phyloP scores from a whole-genome alignment of 129 eudicot genomes.

The Chrysanthemum makinoi region DNA sequence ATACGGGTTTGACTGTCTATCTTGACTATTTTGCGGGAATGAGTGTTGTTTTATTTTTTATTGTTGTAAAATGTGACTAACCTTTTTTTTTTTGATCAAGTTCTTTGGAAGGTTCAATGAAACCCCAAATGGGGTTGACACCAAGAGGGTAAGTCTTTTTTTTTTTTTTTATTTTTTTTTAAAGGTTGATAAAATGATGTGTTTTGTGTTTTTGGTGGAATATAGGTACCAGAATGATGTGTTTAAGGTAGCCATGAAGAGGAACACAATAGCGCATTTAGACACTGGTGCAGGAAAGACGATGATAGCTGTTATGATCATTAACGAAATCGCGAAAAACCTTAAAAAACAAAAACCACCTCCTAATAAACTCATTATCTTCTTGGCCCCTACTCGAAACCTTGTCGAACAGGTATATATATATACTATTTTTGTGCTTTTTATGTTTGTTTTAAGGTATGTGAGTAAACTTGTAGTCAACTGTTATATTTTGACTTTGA shows the following conservation, averaged over 20 bases:
- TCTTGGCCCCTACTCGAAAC: conserved; percentile 75
- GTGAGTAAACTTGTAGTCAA: too few relatives aligned
- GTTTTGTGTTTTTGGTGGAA: neutral
- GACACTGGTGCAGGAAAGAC: conserved; percentile 63
- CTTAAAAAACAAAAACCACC: conserved; percentile 18
- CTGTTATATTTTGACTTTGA: too few relatives aligned
- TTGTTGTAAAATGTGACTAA: neutral
- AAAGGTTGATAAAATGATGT: neutral
- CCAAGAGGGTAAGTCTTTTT: conserved; percentile 38
- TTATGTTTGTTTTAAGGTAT: neutral
- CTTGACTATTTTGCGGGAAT: too few relatives aligned
- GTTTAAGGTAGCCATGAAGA: conserved; percentile 53
- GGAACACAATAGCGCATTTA: conserved; percentile 65
- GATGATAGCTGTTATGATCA: conserved; percentile 60
- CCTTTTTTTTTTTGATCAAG: neutral
- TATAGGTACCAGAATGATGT: conserved; percentile 53
- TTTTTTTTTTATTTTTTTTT: neutral
- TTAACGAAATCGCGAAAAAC: conserved; percentile 43
- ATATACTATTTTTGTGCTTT: neutral
- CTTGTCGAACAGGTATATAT: conserved; percentile 61
- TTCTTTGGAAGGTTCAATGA: conserved; percentile 1
- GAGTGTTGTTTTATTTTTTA: neutral
- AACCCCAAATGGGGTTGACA: conserved; percentile 14
- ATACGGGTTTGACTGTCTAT: too few relatives aligned
- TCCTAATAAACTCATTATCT: conserved; percentile 45